A percentile compares a stretch with the other conserved stretches of the same genome.
These are phyloP conservation scores for Xylaria curta DNA, from an alignment of 495 filamentous ascomycete genomes.

Conservation along the genomic window DNA sequence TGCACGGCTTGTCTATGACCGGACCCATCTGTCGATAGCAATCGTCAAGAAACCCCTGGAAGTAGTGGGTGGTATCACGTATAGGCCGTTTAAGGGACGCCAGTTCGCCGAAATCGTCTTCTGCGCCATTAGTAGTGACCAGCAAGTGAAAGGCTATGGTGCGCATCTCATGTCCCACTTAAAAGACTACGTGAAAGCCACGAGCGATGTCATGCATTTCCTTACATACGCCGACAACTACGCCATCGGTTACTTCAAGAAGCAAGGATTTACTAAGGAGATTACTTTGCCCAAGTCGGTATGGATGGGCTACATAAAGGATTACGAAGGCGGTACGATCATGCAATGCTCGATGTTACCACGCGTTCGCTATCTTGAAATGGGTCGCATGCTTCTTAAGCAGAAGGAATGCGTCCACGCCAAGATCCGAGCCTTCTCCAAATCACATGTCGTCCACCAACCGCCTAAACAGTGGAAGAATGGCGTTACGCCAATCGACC, in stretches of 20 bases:
- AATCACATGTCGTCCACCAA: conserved; percentile 83
- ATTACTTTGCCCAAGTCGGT: conserved; percentile 88
- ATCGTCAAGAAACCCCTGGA: conserved; percentile 96
- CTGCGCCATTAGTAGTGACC: conserved; percentile 95
- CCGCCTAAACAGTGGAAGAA: conserved; percentile 87
- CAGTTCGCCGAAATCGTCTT: conserved; percentile 99
- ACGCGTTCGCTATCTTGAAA: conserved; percentile 90
- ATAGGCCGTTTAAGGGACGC: conserved; percentile 90
- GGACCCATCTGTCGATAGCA: conserved; percentile 93
- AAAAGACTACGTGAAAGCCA: conserved; percentile 98
- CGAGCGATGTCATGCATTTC: conserved; percentile 96
- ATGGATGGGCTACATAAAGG: conserved; percentile 99
- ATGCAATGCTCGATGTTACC: conserved; percentile 99
- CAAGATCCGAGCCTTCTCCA: conserved; percentile 91
- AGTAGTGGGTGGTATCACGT: conserved; percentile 96
- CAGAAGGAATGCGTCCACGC: conserved; percentile 94
- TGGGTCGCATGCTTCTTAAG: conserved; percentile 93
- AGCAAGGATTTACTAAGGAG: conserved; percentile 98
- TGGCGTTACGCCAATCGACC: conserved; percentile 73
- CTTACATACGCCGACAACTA: conserved; percentile 99
- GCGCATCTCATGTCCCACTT: conserved; percentile 97
- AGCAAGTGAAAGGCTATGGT: conserved; percentile 98
- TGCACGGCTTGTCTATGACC: conserved; percentile 93
- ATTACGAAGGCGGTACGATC: conserved; percentile 98
- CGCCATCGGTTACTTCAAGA: conserved; percentile 98